Evolutionary conservation across 352 stramenopile species (phyloP).

Genomic region (Pythium apleroticum): DNA sequence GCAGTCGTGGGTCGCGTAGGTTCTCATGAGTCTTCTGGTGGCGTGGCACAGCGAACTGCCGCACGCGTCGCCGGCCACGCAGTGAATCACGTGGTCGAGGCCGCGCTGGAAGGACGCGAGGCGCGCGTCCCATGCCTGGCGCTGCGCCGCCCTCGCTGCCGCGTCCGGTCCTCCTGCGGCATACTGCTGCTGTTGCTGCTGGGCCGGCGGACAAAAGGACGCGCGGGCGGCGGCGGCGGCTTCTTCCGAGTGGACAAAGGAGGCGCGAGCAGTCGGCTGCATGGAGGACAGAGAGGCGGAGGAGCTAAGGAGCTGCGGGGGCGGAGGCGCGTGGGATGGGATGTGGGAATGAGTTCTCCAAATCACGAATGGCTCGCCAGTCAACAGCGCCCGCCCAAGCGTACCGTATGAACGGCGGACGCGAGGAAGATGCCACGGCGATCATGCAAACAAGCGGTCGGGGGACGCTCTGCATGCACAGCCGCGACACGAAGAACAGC

Average conservation of each 20-base stretch:
- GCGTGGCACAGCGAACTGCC: slow-evolving; percentile 73
- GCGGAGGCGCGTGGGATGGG: neutral
- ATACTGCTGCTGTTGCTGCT: slow-evolving; percentile 10
- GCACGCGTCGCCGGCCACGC: slow-evolving; percentile 49
- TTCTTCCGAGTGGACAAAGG: slow-evolving; percentile 5
- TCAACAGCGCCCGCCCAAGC: neutral
- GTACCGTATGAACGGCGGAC: neutral
- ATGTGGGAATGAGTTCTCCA: slow-evolving; percentile 23
- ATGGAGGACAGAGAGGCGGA: slow-evolving; percentile 18
- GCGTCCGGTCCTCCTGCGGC: slow-evolving; percentile 11
- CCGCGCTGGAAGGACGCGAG: slow-evolving; percentile 63
- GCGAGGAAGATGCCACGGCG: neutral
- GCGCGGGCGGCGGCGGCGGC: slow-evolving; percentile 1
- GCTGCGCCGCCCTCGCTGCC: slow-evolving; percentile 14
- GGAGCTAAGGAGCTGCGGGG: neutral
- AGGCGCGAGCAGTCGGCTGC: slow-evolving; percentile 20
- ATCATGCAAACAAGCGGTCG: slow-evolving; percentile 19
- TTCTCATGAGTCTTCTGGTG: slow-evolving; percentile 63
- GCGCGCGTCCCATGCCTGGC: slow-evolving; percentile 65
- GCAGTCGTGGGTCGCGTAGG: slow-evolving; percentile 64
- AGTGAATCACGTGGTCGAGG: slow-evolving; percentile 63
- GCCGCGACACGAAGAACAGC: neutral
- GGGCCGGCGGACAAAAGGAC: slow-evolving; percentile 5
- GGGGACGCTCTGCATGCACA: neutral
- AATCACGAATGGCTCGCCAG: slow-evolving; percentile 17